Conservation (phyloP, 768 basidiomycete species). For the Pisolithus tinctorius region DNA sequence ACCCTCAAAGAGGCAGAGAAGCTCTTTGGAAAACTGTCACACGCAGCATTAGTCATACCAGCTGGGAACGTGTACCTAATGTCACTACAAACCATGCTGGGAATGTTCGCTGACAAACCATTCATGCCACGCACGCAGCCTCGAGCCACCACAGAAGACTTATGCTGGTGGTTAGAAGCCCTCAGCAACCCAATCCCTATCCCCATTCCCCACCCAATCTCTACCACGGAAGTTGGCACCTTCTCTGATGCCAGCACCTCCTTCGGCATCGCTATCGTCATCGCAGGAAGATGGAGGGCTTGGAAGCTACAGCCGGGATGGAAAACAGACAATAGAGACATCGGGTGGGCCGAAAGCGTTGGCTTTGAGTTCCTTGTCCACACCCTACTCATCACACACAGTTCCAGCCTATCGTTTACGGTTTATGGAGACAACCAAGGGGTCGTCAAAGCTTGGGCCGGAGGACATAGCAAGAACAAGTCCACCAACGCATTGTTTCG, state of each 20-base stretch:
- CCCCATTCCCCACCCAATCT: slow-evolving; percentile 20
- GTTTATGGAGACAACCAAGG: too few species aligned
- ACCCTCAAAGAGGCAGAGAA: slow-evolving; percentile 4
- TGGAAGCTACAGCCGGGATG: too few species aligned
- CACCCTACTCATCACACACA: neutral
- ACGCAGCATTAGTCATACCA: slow-evolving; percentile 1
- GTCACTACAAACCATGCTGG: slow-evolving; percentile 4
- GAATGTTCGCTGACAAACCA: slow-evolving; percentile 11
- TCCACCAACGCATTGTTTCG: too few species aligned
- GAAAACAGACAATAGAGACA: too few species aligned
- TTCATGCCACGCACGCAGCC: slow-evolving; percentile 5
- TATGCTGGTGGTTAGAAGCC: slow-evolving; percentile 4
- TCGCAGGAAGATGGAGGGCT: neutral
- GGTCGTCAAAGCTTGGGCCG: slow-evolving; percentile 15
- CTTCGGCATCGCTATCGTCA: slow-evolving; percentile 27
- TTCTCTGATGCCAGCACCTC: slow-evolving; percentile 38
- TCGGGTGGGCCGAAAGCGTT: too few species aligned
- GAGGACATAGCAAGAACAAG: slow-evolving; percentile 18
- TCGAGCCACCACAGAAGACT: neutral
- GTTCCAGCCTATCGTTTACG: neutral
- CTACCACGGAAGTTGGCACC: slow-evolving; percentile 22
- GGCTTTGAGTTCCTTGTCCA: neutral
- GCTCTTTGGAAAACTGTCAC: neutral
- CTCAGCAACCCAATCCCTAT: too few species aligned
- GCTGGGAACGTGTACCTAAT: too few species aligned